These are phyloP conservation scores for Rubroshorea leprosula DNA, from an alignment of 345 rosid genomes.

Conservation along the genomic window DNA sequence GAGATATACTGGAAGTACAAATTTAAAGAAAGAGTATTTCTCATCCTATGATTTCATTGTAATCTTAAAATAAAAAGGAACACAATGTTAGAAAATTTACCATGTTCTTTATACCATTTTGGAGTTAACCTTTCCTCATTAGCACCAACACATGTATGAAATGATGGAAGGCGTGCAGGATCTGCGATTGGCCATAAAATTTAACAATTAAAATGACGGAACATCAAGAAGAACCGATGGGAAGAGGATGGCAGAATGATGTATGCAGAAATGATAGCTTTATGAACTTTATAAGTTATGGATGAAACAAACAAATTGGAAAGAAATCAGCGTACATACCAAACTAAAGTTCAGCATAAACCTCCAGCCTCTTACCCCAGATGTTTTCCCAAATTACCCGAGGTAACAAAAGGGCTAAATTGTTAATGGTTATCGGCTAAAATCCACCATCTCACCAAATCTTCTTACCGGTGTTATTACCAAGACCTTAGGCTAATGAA, in stretches of 20 bases:
- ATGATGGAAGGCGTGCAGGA: constrained; percentile 89
- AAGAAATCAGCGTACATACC: background rate
- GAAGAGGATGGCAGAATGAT: background rate
- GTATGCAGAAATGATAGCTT: background rate
- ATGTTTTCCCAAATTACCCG: too few species aligned
- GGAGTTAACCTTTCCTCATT: constrained; percentile 81
- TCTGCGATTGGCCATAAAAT: constrained; percentile 38
- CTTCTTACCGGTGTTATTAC: too few species aligned
- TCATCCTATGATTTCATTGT: background rate
- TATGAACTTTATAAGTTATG: too few species aligned
- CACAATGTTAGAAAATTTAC: constrained; percentile 26
- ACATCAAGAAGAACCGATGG: background rate
- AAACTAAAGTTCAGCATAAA: too few species aligned
- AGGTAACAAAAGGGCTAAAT: too few species aligned
- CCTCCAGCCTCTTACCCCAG: background rate
- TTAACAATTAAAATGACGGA: constrained; percentile 5
- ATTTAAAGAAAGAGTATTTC: too few species aligned
- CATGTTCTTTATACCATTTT: constrained; percentile 89
- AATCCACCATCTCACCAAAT: too few species aligned
- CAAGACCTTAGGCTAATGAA: too few species aligned
- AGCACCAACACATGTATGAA: constrained; percentile 94
- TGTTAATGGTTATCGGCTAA: too few species aligned
- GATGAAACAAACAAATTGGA: background rate
- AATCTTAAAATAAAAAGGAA: background rate
- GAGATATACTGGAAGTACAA: too few species aligned